Evolutionary conservation across 306 rosid genomes (phyloP).

Genomic region (Cajanus cajan): DNA sequence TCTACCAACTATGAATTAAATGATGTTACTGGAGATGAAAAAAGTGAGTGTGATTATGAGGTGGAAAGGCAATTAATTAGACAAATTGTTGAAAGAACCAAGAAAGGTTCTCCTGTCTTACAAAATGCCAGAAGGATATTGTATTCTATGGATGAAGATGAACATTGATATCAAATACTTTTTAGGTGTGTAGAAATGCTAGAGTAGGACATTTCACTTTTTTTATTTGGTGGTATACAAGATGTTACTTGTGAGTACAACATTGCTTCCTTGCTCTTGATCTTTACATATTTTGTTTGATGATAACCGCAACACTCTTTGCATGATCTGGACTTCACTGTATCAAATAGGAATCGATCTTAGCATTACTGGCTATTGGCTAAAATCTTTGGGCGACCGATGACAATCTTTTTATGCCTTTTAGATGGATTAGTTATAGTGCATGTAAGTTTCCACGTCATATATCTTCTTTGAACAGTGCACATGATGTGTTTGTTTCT

Average conservation of each 20-base stretch:
- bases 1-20: constrained; percentile 32
- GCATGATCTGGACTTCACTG: background rate
- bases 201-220: background rate
- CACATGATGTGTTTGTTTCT: too few relatives aligned
- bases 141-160: constrained; percentile 50
- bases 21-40: constrained; percentile 42
- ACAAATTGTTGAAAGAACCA: constrained; percentile 77
- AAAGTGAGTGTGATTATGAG: constrained; percentile 52
- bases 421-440: background rate
- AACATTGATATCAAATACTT: constrained; percentile 24
- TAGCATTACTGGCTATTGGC: background rate
- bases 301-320: background rate
- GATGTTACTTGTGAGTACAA: background rate
- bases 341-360: background rate
- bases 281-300: background rate
- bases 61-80: constrained; percentile 67
- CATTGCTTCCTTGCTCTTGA: background rate
- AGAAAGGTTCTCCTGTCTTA: constrained; percentile 68
- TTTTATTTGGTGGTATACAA: background rate
- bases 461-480: too few relatives aligned
- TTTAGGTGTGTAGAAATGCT: background rate
- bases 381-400: background rate
- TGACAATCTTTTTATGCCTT: background rate
- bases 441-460: too few relatives aligned
- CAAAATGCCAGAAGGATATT: constrained; percentile 63